Base-by-base conservation (phyloP, 225 moss, liverwort and hornwort genomes). In the Sphagnum tenellum region DNA sequence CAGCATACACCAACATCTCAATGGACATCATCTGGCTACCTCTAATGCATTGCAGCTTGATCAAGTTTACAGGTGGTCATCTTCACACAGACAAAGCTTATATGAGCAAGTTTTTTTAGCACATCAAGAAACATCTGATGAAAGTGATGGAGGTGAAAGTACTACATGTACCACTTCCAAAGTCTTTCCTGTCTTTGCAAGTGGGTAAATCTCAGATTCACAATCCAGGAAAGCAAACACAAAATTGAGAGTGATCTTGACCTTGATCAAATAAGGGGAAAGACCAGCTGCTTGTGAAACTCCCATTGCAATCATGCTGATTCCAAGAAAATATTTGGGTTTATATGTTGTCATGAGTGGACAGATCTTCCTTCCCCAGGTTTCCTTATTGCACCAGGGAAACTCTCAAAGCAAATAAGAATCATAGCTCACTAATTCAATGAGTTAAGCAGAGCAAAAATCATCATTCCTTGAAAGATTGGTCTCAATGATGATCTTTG, bases 161-260 rank as follows among this genome's bases (percentile, higher is more conserved):
- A 46, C 4, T 14, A 64, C 58, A 10, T 47, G 5, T 3, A 86
- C 71, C 5, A 63, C 55, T 67, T 74, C 67, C 66, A 86, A 59
- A 49, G 73, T 81, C 64, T 70, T 76, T 47, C 85, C 85, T 4
- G 81, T 74, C 49, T 49, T 61, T 45, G 78, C 82, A 44, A 64
- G 72, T 13, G 85, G 85, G 63, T 92, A 85, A 12, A 87, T 89
- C 14, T 63, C 60, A 3, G 92, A 89, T 66, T 82, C 78, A 45
- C 89, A 70, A 71, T 92, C 89, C 4, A 92, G 81, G 55, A 89
- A 57, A 49, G 72, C 74, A 56, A 92, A 92, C 11, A 92, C 76
- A 47, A 89, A 92, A 53, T 81, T 81, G 1, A 85, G 61, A 63
- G 87, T 86, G 46, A 75, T 63, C 76, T 89, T 89, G 59, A 79